These are phyloP conservation scores for Cercospora citrullina DNA, from an alignment of 2,329 filamentous ascomycete species.

Conservation along the genomic window DNA sequence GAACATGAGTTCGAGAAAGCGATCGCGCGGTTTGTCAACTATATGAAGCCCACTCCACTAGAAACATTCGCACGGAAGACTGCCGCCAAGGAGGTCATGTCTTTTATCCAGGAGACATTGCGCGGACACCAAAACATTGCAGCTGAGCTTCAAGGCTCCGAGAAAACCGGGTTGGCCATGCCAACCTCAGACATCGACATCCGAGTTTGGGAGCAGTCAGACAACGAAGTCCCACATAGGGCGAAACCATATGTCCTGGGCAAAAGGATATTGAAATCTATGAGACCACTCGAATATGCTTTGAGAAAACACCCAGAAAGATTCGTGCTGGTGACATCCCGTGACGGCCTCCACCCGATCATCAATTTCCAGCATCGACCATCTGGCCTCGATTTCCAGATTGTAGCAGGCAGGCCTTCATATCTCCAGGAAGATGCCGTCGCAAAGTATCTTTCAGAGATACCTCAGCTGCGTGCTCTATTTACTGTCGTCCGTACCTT, in stretches of 20 bases:
- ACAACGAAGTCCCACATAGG: slow-evolving; percentile 16
- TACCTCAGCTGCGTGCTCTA: slow-evolving; percentile 51
- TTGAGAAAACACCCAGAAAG: not conserved
- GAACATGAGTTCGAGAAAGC: slow-evolving; percentile 41
- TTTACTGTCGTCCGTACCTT: slow-evolving; percentile 54
- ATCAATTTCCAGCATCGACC: slow-evolving; percentile 46
- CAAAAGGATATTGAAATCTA: slow-evolving; percentile 13
- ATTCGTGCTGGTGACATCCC: slow-evolving; percentile 15
- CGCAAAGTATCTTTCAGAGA: slow-evolving; percentile 50
- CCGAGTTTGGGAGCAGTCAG: slow-evolving; percentile 41
- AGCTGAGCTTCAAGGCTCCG: slow-evolving; percentile 54
- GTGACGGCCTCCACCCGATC: slow-evolving; percentile 43
- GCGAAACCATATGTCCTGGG: not conserved
- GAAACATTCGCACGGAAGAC: slow-evolving; percentile 46
- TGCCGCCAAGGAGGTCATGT: slow-evolving; percentile 38
- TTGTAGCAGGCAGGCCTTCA: slow-evolving; percentile 51
- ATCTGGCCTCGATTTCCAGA: slow-evolving; percentile 54
- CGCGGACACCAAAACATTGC: slow-evolving; percentile 20
- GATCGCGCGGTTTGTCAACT: slow-evolving; percentile 48
- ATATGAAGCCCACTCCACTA: slow-evolving; percentile 44
- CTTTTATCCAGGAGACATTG: slow-evolving; percentile 31
- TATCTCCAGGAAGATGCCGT: slow-evolving; percentile 46
- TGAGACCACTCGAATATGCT: slow-evolving; percentile 16
- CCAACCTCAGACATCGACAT: slow-evolving; percentile 58
- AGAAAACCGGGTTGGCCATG: slow-evolving; percentile 53